Evolutionary conservation across 2,329 filamentous ascomycete species (phyloP), one percentile per base, ranked within the genome.

Genomic region (Calycina marina): DNA sequence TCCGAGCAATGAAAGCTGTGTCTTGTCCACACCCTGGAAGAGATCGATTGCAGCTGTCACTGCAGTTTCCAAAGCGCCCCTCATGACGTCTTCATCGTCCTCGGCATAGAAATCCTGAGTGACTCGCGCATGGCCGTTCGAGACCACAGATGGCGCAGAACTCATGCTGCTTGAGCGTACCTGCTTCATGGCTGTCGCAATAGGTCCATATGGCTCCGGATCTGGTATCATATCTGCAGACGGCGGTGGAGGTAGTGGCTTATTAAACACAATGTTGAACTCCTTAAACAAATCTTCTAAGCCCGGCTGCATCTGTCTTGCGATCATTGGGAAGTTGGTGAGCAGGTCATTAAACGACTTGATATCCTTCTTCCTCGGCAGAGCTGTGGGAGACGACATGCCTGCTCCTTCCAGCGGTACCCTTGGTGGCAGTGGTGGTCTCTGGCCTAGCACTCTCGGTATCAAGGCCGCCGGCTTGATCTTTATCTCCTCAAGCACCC

Each of bases 11-110:
- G 88, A 94, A 16, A 98, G 62, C 48, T 96, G 90, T 48, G 93
- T 83, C 54, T 93, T 93, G 53, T 98, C 90, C 4, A 98, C 88
- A 38, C 77, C 76, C 48, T 96, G 88, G 44, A 98, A 98, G 1
- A 96, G 66, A 49, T 98, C 90, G 43, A 98, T 96, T 0, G 86
- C 90, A 6, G 81, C 72, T 6, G 84, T 93, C 8, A 98, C 82
- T 2, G 88, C 86, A 2, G 82, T 92, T 56, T 98, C 90, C 10
- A 96, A 61, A 11, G 85, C 84, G 14, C 76, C 76, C 35, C 88
- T 69, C 77, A 98, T 88, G 17, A 84, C 67, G 44, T 92, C 80
- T 53, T 96, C 90, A 44, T 94, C 86, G 37, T 93, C 85, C 45
- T 90, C 83, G 29, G 82, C 73, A 49, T 79, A 85, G 37, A 79